These are phyloP conservation scores for Elongisporangium anandrum DNA, from an alignment of 352 stramenopile genomes.

Conservation along the genomic window DNA sequence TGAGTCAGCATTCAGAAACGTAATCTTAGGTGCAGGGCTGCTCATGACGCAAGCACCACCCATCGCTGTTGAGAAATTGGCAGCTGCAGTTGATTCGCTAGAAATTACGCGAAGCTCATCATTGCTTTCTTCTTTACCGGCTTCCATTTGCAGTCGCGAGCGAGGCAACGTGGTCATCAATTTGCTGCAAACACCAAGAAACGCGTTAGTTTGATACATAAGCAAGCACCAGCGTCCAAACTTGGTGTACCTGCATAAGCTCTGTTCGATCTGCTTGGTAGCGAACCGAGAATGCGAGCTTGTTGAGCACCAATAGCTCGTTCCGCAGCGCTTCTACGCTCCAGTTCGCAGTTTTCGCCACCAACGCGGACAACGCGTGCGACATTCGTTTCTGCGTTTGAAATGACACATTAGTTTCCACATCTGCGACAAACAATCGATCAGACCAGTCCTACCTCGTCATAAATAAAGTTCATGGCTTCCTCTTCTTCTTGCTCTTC, in stretches of 20 bases:
- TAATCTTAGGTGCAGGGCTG: too few relatives aligned
- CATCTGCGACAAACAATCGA: slow-evolving; percentile 1
- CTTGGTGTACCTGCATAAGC: slow-evolving; percentile 55
- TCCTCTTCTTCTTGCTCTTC: too few relatives aligned
- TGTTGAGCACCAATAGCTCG: slow-evolving; percentile 64
- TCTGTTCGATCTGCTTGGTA: slow-evolving; percentile 52
- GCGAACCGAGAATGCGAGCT: slow-evolving; percentile 62
- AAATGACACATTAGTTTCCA: slow-evolving; percentile 1
- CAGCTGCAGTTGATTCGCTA: too few relatives aligned
- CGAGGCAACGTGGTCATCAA: too few relatives aligned
- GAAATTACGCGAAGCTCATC: too few relatives aligned
- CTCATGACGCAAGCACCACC: too few relatives aligned
- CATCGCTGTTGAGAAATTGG: too few relatives aligned
- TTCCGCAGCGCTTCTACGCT: slow-evolving; percentile 70
- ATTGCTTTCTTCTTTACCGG: too few relatives aligned
- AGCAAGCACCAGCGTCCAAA: not conserved
- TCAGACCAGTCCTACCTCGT: slow-evolving; percentile 47
- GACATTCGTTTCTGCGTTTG: slow-evolving; percentile 45
- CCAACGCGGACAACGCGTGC: slow-evolving; percentile 34
- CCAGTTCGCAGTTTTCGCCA: slow-evolving; percentile 60
- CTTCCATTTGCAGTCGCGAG: too few relatives aligned
- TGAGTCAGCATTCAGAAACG: too few relatives aligned
- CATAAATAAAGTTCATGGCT: slow-evolving; percentile 63
- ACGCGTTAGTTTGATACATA: too few relatives aligned
- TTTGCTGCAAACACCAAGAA: too few relatives aligned